Conservation (phyloP, 768 basidiomycete genomes). For the Saitozyma podzolica region DNA sequence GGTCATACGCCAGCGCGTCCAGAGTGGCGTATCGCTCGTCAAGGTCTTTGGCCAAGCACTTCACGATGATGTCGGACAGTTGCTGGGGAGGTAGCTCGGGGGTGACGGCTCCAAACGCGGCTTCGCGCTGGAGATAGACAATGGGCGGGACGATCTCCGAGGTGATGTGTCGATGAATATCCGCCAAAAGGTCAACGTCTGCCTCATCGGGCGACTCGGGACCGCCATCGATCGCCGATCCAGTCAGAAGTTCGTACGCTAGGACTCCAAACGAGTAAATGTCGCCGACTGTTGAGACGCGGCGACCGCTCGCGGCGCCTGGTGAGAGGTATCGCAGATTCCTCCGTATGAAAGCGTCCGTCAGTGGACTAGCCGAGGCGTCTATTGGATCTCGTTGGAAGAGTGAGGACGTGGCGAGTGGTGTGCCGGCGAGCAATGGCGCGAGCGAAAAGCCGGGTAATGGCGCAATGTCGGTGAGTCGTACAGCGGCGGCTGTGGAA, state of each 20-base stretch:
- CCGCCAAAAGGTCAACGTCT: slow-evolving; percentile 31
- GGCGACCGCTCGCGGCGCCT: slow-evolving; percentile 17
- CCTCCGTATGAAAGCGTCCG: slow-evolving; percentile 13
- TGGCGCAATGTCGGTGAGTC: slow-evolving; percentile 5
- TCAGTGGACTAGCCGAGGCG: slow-evolving; percentile 1
- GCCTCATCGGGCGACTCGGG: slow-evolving; percentile 14
- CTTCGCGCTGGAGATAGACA: slow-evolving; percentile 11
- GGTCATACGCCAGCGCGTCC: slow-evolving; percentile 37
- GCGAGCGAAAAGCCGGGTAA: slow-evolving; percentile 9
- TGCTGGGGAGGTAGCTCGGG: slow-evolving; percentile 16
- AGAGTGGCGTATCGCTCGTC: slow-evolving; percentile 41
- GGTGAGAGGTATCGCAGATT: slow-evolving; percentile 40
- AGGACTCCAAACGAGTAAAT: slow-evolving; percentile 42
- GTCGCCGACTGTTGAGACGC: slow-evolving; percentile 18
- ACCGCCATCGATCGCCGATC: slow-evolving; percentile 25
- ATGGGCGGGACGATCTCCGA: slow-evolving; percentile 12
- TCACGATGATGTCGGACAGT: slow-evolving; percentile 37
- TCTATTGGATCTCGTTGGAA: slow-evolving; percentile 18
- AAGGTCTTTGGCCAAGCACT: slow-evolving; percentile 29
- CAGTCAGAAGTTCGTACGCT: slow-evolving; percentile 40
- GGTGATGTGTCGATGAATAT: slow-evolving; percentile 38
- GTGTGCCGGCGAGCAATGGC: not conserved
- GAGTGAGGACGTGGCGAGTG: slow-evolving; percentile 7
- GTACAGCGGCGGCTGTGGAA: not conserved
- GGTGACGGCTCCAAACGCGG: slow-evolving; percentile 6